A percentile compares a stretch with the other conserved stretches of the same genome.
Evolutionary conservation across 257 asterid species (phyloP).

Genomic region (Asclepias syriaca): DNA sequence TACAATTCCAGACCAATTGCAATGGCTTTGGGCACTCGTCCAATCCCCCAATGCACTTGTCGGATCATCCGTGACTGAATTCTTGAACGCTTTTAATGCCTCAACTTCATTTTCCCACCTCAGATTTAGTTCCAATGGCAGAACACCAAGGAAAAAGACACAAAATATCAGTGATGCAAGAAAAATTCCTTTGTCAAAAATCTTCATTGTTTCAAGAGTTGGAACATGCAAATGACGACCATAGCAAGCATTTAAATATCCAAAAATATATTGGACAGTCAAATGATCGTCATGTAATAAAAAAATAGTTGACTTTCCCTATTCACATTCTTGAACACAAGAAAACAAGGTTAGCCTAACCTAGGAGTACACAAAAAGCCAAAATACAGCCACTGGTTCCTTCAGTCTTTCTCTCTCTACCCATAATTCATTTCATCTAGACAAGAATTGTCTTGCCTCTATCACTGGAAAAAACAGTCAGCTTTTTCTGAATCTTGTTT

Average conservation of each 20-base stretch:
- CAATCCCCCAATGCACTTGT: constrained; percentile 45
- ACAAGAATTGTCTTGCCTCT: too few relatives aligned
- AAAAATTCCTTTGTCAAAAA: constrained; percentile 3
- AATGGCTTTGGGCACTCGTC: constrained; percentile 44
- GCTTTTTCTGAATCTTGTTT: too few relatives aligned
- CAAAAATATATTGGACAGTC: not conserved
- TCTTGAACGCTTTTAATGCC: constrained; percentile 60
- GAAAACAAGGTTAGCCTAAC: constrained; percentile 11
- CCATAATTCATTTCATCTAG: not conserved
- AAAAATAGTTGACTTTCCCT: not conserved
- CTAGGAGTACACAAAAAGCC: constrained; percentile 5
- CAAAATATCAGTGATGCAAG: constrained; percentile 26
- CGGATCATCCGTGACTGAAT: constrained; percentile 45
- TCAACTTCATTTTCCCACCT: constrained; percentile 30
- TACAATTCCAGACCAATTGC: constrained; percentile 72
- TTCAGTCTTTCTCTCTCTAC: not conserved
- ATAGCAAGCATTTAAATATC: constrained; percentile 12
- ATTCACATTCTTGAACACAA: not conserved
- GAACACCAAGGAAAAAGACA: constrained; percentile 23
- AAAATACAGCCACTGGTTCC: not conserved
- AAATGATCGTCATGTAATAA: too few relatives aligned
- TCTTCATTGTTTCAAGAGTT: constrained; percentile 17
- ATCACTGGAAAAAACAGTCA: too few relatives aligned
- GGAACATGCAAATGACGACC: not conserved
- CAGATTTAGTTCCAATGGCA: constrained; percentile 15